Percentiles rank a stretch among this genome's conserved stretches.
phyloP scores from a whole-genome alignment of 2,329 filamentous ascomycete species.

The Blastomyces percursus region DNA sequence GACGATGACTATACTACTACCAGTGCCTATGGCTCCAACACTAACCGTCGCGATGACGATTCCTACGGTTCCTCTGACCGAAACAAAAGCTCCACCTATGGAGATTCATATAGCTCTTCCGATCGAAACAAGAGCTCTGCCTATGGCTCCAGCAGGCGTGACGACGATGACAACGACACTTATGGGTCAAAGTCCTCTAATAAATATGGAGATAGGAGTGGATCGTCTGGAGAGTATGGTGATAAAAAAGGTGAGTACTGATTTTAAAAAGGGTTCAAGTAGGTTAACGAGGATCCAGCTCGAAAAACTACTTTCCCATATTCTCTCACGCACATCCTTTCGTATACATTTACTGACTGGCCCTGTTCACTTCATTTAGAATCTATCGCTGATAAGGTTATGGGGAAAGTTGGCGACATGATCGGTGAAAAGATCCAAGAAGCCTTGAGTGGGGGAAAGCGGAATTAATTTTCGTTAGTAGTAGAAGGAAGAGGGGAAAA shows the following conservation, averaged over 20 bases:
- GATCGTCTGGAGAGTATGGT: not conserved
- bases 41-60: not conserved
- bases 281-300: not conserved
- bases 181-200: slow-evolving; percentile 1
- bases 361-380: not conserved
- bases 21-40: not conserved
- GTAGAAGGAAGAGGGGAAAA: not conserved
- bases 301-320: too few species aligned
- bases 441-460: not conserved
- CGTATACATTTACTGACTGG: not conserved
- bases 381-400: not conserved
- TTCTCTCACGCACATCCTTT: not conserved
- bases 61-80: not conserved
- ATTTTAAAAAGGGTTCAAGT: not conserved
- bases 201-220: not conserved
- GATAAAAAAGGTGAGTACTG: not conserved
- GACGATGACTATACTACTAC: not conserved
- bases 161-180: not conserved
- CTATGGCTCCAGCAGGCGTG: not conserved
- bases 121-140: not conserved
- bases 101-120: not conserved
- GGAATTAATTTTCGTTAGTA: not conserved
- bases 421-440: slow-evolving; percentile 3
- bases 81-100: not conserved
- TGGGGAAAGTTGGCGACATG: slow-evolving; percentile 4